phyloP scores from a whole-genome alignment of 768 basidiomycete genomes.

The Cystofilobasidium capitatum region DNA sequence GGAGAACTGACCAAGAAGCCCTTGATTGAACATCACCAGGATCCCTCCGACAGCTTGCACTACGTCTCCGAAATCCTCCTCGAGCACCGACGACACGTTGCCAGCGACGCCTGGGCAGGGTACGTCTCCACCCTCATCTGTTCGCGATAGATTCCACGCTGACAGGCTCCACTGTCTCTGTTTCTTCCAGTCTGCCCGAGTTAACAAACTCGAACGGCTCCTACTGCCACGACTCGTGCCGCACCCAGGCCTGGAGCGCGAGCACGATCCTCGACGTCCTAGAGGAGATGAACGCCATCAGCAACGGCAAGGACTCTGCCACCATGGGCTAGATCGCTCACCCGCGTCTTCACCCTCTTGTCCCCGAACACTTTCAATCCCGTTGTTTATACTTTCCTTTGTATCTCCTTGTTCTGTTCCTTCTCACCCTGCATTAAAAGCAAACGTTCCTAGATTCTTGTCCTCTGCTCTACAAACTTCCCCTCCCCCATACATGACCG shows the following conservation, averaged over 20 bases:
- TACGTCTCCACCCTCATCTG: not conserved
- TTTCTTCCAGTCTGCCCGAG: slow-evolving; percentile 57
- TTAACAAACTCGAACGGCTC: slow-evolving; percentile 51
- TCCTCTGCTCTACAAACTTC: too few relatives aligned
- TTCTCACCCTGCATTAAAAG: too few relatives aligned
- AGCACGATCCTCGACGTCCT: slow-evolving; percentile 85
- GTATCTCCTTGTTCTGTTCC: too few relatives aligned
- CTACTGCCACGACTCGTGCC: slow-evolving; percentile 77
- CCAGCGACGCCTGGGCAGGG: slow-evolving; percentile 79
- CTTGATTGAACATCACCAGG: slow-evolving; percentile 41
- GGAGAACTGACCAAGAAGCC: slow-evolving; percentile 16
- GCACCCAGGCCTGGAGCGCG: slow-evolving; percentile 92
- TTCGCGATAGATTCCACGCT: not conserved
- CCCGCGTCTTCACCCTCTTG: too few relatives aligned
- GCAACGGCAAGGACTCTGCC: not conserved
- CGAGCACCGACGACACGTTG: slow-evolving; percentile 60
- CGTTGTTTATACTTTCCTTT: not conserved
- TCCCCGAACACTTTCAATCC: too few relatives aligned
- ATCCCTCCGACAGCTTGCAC: slow-evolving; percentile 62
- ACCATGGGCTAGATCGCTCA: not conserved
- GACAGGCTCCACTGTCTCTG: not conserved
- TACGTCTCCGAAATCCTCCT: slow-evolving; percentile 66
- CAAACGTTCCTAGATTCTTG: too few relatives aligned
- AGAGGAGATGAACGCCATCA: slow-evolving; percentile 54
- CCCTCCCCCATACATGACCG: too few relatives aligned